These are phyloP conservation scores for Pseudogymnoascus sp. DNA, from an alignment of 2,329 filamentous ascomycete genomes.

Conservation along the genomic window DNA sequence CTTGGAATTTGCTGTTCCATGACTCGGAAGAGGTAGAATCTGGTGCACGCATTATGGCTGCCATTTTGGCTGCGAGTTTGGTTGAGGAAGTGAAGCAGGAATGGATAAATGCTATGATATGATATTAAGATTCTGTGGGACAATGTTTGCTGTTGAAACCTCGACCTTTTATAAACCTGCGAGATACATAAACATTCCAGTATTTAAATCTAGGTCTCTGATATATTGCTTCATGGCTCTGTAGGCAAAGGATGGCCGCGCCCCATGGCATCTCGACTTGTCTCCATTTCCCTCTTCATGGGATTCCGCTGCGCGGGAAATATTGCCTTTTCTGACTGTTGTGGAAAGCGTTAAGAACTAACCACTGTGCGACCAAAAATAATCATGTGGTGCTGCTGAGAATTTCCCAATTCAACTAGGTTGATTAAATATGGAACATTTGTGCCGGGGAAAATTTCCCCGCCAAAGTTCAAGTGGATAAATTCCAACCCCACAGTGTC, in stretches of 20 bases:
- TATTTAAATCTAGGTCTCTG: not conserved
- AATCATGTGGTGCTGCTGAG: not conserved
- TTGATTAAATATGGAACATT: not conserved
- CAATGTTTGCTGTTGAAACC: not conserved
- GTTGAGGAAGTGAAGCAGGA: not conserved
- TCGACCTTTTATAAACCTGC: not conserved
- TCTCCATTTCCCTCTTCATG: not conserved
- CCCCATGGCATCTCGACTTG: not conserved
- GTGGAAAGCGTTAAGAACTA: not conserved
- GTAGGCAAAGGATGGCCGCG: not conserved
- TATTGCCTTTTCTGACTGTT: not conserved
- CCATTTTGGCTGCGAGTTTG: slow-evolving; percentile 22
- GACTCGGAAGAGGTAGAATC: slow-evolving; percentile 24
- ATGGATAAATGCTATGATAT: not conserved
- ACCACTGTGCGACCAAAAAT: not conserved
- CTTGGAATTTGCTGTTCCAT: slow-evolving; percentile 11
- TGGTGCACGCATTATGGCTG: slow-evolving; percentile 22
- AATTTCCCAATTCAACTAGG: not conserved
- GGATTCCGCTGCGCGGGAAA: not conserved
- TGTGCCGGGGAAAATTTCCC: not conserved
- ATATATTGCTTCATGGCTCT: not conserved
- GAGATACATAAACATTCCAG: not conserved
- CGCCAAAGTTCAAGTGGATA: not conserved
- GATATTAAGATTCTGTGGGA: not conserved
- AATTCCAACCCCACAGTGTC: not conserved